A percentile compares a stretch with the other conserved stretches of the same genome.
phyloP scores from a whole-genome alignment of 2,329 filamentous ascomycete genomes.

The Orbilia quercus region DNA sequence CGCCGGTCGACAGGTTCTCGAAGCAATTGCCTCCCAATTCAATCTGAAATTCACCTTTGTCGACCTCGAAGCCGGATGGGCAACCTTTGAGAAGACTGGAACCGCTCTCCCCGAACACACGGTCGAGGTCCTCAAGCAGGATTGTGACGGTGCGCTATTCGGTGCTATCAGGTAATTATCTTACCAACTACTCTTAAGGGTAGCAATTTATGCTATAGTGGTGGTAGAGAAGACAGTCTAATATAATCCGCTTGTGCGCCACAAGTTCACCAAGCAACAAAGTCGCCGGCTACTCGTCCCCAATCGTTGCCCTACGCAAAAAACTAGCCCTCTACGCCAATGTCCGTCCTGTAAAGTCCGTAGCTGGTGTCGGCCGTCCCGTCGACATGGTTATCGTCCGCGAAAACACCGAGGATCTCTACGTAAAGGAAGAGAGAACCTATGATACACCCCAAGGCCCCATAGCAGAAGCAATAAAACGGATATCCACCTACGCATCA shows the following conservation, averaged over 20 bases:
- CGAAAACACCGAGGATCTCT: constrained; percentile 96
- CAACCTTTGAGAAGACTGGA: constrained; percentile 90
- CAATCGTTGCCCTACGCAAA: constrained; percentile 96
- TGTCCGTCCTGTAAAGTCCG: constrained; percentile 92
- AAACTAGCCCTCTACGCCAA: constrained; percentile 95
- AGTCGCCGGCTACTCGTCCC: constrained; percentile 94
- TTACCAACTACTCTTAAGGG: too few relatives aligned
- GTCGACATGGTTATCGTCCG: constrained; percentile 98
- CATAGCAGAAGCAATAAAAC: constrained; percentile 97
- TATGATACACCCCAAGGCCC: constrained; percentile 77
- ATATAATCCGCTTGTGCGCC: neutral
- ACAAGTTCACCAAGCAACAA: constrained; percentile 82
- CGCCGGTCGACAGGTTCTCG: constrained; percentile 87
- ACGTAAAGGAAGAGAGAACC: constrained; percentile 92
- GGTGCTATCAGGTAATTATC: constrained; percentile 79
- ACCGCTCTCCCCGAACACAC: constrained; percentile 89
- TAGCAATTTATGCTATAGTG: too few relatives aligned
- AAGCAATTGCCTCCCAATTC: constrained; percentile 90
- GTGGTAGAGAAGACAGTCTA: too few relatives aligned
- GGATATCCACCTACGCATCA: constrained; percentile 86
- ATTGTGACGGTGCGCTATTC: constrained; percentile 96
- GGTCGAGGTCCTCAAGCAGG: constrained; percentile 84
- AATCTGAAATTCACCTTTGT: constrained; percentile 94
- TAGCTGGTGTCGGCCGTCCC: constrained; percentile 73
- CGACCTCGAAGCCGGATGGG: constrained; percentile 91